Base-by-base conservation (phyloP, 371 early-diverging fungal genomes). In the Quaeritorhiza haematococci region DNA sequence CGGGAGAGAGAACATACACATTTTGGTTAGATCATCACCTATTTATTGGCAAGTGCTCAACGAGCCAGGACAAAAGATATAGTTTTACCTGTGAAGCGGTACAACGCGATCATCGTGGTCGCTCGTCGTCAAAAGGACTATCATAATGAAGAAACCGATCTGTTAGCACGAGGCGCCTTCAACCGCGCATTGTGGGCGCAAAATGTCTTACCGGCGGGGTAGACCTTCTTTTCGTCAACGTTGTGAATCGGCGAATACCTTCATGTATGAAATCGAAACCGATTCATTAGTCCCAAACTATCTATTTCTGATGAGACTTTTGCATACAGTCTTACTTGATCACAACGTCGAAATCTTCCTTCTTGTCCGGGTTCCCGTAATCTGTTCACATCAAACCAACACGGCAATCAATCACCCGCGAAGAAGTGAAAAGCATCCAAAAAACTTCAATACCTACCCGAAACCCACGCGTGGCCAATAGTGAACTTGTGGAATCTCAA, bases 191-290 rank as follows among this genome's bases (percentile, higher is more conserved):
- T 33, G 44, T 29, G 33, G 32, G 30, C 19, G 10, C 30, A 6
- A 45, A 21, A 27, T 7, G 46, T 13, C 42, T 24, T 6, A 53
- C 0, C 54, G 21, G 55, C 59, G 13, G 77, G 74, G 64, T 82
- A 84, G n/a, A 66, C 63, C 3, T 59, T 54, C 1, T 49, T 35
- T 0, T 61, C 58, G 10, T 49, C 33, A 13, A 86, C 78, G 59
- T 81, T 87, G 66, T 87, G 87, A 17, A 83, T 35, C 5, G 87
- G 87, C 1, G 86, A 86, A 57, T 81, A 83, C 62, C 66, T 78
- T 38, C 48, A 78, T 21, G 52, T 63, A 58, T 13, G 57, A 1
- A 1, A 42, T 27, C 1, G 48, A 15, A 2, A 38, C 7, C 27
- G 33, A 38, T 49, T 75, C 76, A 21, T 61, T 61, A 38, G 38